A percentile compares a stretch with the other conserved stretches of the same genome.
Conservation (phyloP, 192 early-diverging fungal genomes). For the Neocallimastix lanati region DNA sequence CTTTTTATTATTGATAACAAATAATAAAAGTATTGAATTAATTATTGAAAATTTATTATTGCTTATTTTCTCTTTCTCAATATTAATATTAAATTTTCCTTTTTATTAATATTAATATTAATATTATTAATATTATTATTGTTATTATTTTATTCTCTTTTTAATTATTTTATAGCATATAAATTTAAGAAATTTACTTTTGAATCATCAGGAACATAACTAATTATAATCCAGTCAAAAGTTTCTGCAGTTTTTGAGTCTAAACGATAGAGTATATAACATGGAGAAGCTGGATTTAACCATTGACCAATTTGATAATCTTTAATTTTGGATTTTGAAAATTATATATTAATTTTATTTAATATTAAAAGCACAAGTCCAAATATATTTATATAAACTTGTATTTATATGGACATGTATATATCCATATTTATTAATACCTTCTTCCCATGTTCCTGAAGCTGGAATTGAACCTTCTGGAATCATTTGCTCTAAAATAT, state of each 20-base stretch:
- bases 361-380: no score
- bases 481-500: background rate
- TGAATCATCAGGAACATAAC: background rate
- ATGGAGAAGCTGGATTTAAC: background rate
- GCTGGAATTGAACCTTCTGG: background rate
- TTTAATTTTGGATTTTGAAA: background rate
- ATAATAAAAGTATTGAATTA: no score
- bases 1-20: constrained; percentile 1
- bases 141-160: no score
- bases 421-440: background rate
- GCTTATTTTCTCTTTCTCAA: no score
- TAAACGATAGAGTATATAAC: background rate
- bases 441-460: background rate
- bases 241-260: background rate
- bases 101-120: no score
- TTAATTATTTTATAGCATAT: no score
- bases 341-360: no score
- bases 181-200: background rate
- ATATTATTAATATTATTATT: no score
- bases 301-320: background rate
- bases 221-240: background rate
- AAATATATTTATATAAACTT: no score
- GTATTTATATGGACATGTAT: no score
- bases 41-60: no score
- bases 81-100: no score